Evolutionary conservation across 768 basidiomycete genomes (phyloP).

Genomic region (Auricularia sp.): DNA sequence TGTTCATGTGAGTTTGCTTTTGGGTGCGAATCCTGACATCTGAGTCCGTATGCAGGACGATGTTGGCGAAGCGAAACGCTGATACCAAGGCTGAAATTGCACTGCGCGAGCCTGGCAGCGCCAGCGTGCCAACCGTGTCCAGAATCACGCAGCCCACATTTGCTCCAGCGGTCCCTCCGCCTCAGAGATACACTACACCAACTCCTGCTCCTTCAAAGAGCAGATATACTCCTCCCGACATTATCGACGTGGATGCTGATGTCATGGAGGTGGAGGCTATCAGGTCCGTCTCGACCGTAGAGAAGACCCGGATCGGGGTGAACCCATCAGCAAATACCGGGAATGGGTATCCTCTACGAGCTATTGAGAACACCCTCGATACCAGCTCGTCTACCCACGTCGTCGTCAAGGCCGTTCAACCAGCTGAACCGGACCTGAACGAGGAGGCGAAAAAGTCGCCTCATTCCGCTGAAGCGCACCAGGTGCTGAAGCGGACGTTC

Average conservation of each 20-base stretch:
- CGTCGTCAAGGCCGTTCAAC: neutral
- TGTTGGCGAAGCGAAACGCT: constrained; percentile 27
- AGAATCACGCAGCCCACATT: neutral
- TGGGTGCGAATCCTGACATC: neutral
- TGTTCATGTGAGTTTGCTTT: constrained; percentile 25
- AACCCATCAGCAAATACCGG: neutral
- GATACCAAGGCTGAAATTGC: constrained; percentile 28
- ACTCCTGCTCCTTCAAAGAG: constrained; percentile 37
- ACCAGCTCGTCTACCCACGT: constrained; percentile 3
- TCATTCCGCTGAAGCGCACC: constrained; percentile 42
- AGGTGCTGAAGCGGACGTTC: constrained; percentile 50
- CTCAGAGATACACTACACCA: constrained; percentile 19
- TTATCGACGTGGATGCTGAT: constrained; percentile 23
- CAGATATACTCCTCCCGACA: constrained; percentile 23
- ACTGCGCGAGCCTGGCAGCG: neutral
- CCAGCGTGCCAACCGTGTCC: neutral
- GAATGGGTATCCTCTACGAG: neutral
- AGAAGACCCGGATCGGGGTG: neutral
- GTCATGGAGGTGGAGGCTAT: constrained; percentile 13
- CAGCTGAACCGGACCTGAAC: constrained; percentile 1
- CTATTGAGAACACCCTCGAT: constrained; percentile 22
- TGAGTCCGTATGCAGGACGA: constrained; percentile 17
- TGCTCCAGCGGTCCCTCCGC: constrained; percentile 7
- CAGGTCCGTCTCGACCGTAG: constrained; percentile 5
- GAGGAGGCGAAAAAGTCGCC: constrained; percentile 8